Evolutionary conservation across 306 rosid genomes (phyloP).

Genomic region (Prinsepia uniflora): DNA sequence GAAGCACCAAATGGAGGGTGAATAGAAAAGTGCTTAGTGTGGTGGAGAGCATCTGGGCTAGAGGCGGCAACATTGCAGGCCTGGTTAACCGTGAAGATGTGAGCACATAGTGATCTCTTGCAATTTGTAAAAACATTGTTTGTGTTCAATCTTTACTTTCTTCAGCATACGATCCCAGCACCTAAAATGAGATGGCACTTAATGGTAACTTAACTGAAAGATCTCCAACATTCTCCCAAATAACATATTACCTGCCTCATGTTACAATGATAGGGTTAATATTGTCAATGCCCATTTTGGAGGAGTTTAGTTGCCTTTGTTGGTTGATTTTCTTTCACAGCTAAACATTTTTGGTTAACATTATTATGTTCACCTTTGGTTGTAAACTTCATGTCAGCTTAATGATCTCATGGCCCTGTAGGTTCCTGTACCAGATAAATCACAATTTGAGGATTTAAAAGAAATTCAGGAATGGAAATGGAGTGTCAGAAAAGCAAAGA

Average conservation of each 20-base stretch:
- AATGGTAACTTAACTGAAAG: not conserved
- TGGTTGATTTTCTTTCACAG: not conserved
- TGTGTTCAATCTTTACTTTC: not conserved
- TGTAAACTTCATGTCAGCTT: not conserved
- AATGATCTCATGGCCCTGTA: constrained; percentile 32
- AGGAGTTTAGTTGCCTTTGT: not conserved
- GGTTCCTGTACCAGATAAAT: constrained; percentile 82
- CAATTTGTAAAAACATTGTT: not conserved
- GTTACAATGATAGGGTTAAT: not conserved
- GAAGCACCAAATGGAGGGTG: constrained; percentile 81
- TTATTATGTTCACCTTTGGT: not conserved
- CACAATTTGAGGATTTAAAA: constrained; percentile 48
- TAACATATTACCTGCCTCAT: not conserved
- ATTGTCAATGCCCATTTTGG: not conserved
- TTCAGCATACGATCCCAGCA: not conserved
- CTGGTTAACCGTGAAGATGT: constrained; percentile 73
- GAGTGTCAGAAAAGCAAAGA: constrained; percentile 66
- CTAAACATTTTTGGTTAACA: constrained; percentile 9
- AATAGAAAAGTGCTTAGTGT: constrained; percentile 62
- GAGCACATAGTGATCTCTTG: constrained; percentile 29
- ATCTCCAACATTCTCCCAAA: not conserved
- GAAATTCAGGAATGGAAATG: constrained; percentile 80
- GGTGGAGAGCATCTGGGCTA: constrained; percentile 78
- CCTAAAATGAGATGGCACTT: not conserved
- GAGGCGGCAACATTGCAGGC: constrained; percentile 80